A percentile compares a stretch with the other conserved stretches of the same genome.
These are phyloP conservation scores for Leishmania gerbilli DNA, from an alignment of 208 protist species.

Conservation along the genomic window DNA sequence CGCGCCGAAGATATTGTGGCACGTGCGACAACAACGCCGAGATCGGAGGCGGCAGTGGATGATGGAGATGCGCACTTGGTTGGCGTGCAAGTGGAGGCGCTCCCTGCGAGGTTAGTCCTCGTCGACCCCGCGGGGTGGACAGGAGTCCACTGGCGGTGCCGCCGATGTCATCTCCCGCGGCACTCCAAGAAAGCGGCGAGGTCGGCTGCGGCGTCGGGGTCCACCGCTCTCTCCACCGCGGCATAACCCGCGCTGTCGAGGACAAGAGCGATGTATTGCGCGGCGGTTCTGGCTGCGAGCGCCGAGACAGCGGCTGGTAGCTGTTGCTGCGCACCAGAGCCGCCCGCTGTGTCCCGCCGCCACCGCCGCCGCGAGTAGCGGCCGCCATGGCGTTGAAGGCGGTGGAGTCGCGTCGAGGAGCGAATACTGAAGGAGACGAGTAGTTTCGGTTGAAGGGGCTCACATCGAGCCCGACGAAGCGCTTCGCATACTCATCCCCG, in stretches of 20 bases:
- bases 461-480: neutral
- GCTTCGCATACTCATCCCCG: neutral
- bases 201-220: neutral
- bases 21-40: neutral
- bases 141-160: neutral
- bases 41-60: neutral
- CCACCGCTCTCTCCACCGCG: slow-evolving; percentile 10
- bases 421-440: neutral
- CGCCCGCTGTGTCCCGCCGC: too few species aligned
- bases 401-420: neutral
- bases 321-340: neutral
- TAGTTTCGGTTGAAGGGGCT: neutral
- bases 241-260: slow-evolving; percentile 6
- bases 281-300: neutral
- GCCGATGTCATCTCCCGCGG: neutral
- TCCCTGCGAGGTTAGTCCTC: slow-evolving; percentile 9
- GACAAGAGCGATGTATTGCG: neutral
- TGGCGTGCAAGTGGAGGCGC: slow-evolving; percentile 5
- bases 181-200: neutral
- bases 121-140: slow-evolving; percentile 1
- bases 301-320: neutral
- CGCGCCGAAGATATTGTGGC: slow-evolving; percentile 1
- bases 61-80: neutral
- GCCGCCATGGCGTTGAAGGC: neutral
- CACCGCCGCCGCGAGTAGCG: neutral